phyloP scores from a whole-genome alignment of 768 basidiomycete genomes.

The Pluteus cervinus region DNA sequence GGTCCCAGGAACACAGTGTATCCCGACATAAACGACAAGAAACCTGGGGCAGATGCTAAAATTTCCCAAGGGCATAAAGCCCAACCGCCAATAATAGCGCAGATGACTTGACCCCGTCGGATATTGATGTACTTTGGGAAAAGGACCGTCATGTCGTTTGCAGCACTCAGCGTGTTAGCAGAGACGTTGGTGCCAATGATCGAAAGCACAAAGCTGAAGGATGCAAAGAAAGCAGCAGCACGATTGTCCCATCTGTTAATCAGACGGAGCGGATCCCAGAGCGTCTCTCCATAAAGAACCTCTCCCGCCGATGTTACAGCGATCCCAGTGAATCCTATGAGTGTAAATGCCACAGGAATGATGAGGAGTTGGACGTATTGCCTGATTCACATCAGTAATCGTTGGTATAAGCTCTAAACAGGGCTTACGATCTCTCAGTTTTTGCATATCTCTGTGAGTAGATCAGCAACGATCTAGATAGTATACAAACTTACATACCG shows the following conservation, averaged over 20 bases:
- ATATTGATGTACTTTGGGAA: slow-evolving; percentile 78
- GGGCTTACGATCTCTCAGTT: slow-evolving; percentile 50
- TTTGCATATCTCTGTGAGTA: slow-evolving; percentile 61
- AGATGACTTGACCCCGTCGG: slow-evolving; percentile 70
- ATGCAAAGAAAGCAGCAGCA: slow-evolving; percentile 78
- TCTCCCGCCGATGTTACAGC: slow-evolving; percentile 75
- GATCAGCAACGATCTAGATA: slow-evolving; percentile 2
- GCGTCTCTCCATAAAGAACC: slow-evolving; percentile 54
- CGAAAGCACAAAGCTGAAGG: slow-evolving; percentile 67
- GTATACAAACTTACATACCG: slow-evolving; percentile 22
- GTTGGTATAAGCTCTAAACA: not conserved
- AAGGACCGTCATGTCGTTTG: slow-evolving; percentile 82
- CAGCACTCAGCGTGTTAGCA: slow-evolving; percentile 67
- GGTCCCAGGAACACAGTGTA: slow-evolving; percentile 87
- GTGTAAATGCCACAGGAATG: slow-evolving; percentile 72
- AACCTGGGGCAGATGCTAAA: slow-evolving; percentile 57
- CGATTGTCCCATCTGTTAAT: slow-evolving; percentile 83
- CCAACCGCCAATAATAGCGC: slow-evolving; percentile 82
- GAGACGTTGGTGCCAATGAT: slow-evolving; percentile 72
- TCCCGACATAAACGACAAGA: slow-evolving; percentile 74
- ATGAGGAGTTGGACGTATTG: slow-evolving; percentile 72
- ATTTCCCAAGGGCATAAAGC: slow-evolving; percentile 86
- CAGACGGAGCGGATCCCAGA: slow-evolving; percentile 73
- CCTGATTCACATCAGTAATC: slow-evolving; percentile 24
- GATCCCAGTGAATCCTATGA: slow-evolving; percentile 64